phyloP scores from a whole-genome alignment of 2,329 filamentous ascomycete genomes.

The Pochonia chlamydosporia region DNA sequence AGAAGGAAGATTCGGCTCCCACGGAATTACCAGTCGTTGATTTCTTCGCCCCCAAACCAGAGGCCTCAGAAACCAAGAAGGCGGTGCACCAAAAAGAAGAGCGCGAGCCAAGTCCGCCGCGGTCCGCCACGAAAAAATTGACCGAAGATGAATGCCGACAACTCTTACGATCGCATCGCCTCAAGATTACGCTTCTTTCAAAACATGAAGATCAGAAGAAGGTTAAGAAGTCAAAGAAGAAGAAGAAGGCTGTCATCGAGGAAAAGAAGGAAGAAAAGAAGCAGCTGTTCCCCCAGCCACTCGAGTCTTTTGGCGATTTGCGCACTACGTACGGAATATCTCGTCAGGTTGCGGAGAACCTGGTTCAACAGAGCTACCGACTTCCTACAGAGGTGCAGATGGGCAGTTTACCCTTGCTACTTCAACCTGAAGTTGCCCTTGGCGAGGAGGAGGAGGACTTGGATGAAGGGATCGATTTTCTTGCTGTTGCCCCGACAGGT shows the following conservation, averaged over 20 bases:
- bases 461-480: slow-evolving; percentile 56
- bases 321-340: slow-evolving; percentile 68
- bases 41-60: slow-evolving; percentile 51
- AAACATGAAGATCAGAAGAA: slow-evolving; percentile 36
- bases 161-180: slow-evolving; percentile 70
- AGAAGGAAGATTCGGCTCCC: slow-evolving; percentile 22
- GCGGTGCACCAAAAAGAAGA: slow-evolving; percentile 15
- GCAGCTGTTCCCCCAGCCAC: slow-evolving; percentile 70
- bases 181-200: slow-evolving; percentile 77
- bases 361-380: slow-evolving; percentile 77
- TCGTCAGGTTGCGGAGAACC: slow-evolving; percentile 66
- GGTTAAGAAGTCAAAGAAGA: slow-evolving; percentile 50
- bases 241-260: slow-evolving; percentile 39
- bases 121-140: slow-evolving; percentile 31
- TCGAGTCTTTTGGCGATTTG: slow-evolving; percentile 72
- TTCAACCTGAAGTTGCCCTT: slow-evolving; percentile 51
- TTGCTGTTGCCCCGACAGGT: slow-evolving; percentile 88
- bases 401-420: slow-evolving; percentile 72
- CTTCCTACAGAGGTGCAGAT: slow-evolving; percentile 93
- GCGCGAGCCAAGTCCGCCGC: slow-evolving; percentile 21
- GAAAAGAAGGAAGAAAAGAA: slow-evolving; percentile 48
- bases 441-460: slow-evolving; percentile 29
- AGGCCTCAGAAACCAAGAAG: slow-evolving; percentile 25
- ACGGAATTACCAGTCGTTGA: slow-evolving; percentile 43
- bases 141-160: slow-evolving; percentile 68